Percentiles rank a stretch among this genome's conserved stretches.
Evolutionary conservation across 129 eudicot species (phyloP).

Genomic region (Pseudognaphalium luteoalbum): DNA sequence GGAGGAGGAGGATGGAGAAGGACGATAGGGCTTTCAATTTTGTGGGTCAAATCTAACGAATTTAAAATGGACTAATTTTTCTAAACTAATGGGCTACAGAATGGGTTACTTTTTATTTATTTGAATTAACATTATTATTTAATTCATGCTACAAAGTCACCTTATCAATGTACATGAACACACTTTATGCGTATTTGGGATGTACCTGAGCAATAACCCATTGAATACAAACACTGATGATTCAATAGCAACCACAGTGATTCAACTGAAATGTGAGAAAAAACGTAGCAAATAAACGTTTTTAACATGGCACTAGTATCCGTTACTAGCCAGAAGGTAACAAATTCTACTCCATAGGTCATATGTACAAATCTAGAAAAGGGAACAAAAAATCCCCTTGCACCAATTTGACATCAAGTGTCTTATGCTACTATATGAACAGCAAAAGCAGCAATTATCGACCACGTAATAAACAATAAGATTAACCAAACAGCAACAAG

Average conservation of each 20-base stretch:
- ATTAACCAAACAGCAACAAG: background rate
- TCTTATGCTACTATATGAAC: conserved; percentile 10
- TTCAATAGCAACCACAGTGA: background rate
- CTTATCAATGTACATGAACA: too few relatives aligned
- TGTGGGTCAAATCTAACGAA: too few relatives aligned
- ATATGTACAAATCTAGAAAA: background rate
- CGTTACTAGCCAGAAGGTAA: background rate
- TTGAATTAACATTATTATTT: too few relatives aligned
- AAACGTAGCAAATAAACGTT: background rate
- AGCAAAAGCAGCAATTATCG: background rate
- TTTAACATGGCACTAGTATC: background rate
- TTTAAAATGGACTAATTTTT: too few relatives aligned
- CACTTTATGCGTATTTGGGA: too few relatives aligned
- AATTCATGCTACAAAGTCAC: too few relatives aligned
- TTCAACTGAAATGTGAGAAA: background rate
- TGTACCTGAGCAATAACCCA: background rate
- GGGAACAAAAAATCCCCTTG: background rate
- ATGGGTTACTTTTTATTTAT: too few relatives aligned
- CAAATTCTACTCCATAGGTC: background rate
- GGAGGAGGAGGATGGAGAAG: too few relatives aligned
- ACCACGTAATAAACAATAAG: background rate
- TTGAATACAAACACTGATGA: background rate
- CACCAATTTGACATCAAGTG: background rate
- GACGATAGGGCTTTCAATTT: too few relatives aligned
- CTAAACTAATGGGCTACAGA: too few relatives aligned